Evolutionary conservation across 139 green algal species (phyloP).

Genomic region (Picochlorum sp.): DNA sequence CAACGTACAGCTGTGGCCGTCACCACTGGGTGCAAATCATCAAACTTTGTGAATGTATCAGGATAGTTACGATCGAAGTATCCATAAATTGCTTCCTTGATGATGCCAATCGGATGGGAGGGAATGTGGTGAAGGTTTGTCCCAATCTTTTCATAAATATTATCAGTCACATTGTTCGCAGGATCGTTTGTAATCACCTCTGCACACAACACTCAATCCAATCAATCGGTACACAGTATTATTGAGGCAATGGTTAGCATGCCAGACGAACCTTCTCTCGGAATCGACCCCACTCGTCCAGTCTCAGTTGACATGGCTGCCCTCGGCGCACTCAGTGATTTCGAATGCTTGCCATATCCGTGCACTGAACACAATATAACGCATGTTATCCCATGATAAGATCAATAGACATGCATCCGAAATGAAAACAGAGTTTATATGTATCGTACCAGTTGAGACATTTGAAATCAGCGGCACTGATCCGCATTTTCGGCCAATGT

Average conservation of each 20-base stretch:
- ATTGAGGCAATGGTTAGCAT: neutral
- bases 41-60: slow-evolving; percentile 75
- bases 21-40: slow-evolving; percentile 88
- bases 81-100: slow-evolving; percentile 90
- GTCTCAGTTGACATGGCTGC: no score
- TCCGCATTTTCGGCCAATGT: no score
- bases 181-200: slow-evolving; percentile 73
- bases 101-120: slow-evolving; percentile 90
- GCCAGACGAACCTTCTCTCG: neutral
- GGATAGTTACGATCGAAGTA: slow-evolving; percentile 76
- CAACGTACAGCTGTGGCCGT: slow-evolving; percentile 17
- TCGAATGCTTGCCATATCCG: no score
- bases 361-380: no score
- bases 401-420: no score
- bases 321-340: no score
- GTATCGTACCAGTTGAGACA: no score
- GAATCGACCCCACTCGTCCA: no score
- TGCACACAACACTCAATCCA: neutral
- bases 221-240: neutral
- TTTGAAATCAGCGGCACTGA: no score
- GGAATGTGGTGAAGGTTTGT: slow-evolving; percentile 76
- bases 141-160: slow-evolving; percentile 93
- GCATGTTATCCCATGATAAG: no score
- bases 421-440: no score
- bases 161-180: slow-evolving; percentile 92